Base-by-base conservation (phyloP, 345 rosid species). In the Eutrema heterophyllum region DNA sequence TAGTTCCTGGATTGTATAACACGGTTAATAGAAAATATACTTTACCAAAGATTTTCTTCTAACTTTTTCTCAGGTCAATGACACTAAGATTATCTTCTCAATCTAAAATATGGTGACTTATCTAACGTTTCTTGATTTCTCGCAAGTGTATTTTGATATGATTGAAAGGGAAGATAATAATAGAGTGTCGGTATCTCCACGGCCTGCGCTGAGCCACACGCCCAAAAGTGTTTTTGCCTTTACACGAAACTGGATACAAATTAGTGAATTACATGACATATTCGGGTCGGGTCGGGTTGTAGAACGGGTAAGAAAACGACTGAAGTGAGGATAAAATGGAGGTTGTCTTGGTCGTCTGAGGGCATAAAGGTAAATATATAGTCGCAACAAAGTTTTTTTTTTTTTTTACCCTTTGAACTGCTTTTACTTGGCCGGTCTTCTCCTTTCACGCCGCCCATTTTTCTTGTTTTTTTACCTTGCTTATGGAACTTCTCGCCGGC, bases 401-500 rank as follows among this genome's bases (percentile, higher is more conserved):
- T 74, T 70, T 76, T 51, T 21, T 70, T 76, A 68, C 73, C 75
- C 67, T 55, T 64, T 56, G 38, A 39, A 77, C 61, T 77, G 67
- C 72, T 63, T 76, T 76, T 76, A 69, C 71, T 73, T 60, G 41
- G 57, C 14, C 57, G 32, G 32, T 38, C 67, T 18, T 40, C 36
- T 48, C 50, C 52, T 50, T 67, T 71, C 77, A 64, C 53, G 76
- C 78, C 71, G 78, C 68, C 49, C 30, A 12, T 26, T 50, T 52
- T 11, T 9, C 38, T 1, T 7, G n/a, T 33, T 14, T 13, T 18
- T 13, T 79, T 64, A 41, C 69, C 69, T 27, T 7, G 13, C 26
- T 40, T 40, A 87, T 88, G 89, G 96, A 88, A 41, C 77, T 84
- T 44, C 78, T 88, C 62, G 78, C 78, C 85, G 89, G 80, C 82